phyloP scores from a whole-genome alignment of 2,329 filamentous ascomycete genomes.

The Sodiomyces alkalinus region DNA sequence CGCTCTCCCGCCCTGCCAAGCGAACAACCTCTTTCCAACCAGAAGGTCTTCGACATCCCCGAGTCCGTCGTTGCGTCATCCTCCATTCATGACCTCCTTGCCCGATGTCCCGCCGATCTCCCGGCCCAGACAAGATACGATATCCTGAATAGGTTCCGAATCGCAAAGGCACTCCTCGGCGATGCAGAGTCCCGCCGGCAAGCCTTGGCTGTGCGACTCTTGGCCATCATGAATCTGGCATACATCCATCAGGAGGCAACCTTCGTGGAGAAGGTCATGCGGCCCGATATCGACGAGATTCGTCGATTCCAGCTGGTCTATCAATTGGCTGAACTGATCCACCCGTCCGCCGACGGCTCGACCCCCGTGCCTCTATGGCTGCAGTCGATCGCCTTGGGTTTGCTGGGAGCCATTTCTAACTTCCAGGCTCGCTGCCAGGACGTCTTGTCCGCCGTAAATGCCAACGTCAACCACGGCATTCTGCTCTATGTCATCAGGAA shows the following conservation, averaged over 20 bases:
- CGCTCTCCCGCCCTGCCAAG: constrained; percentile 24
- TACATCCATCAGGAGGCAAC: constrained; percentile 72
- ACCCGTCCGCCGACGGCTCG: constrained; percentile 59
- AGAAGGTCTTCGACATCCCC: constrained; percentile 50
- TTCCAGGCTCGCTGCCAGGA: constrained; percentile 65
- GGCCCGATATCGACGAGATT: constrained; percentile 79
- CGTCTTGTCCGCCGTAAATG: constrained; percentile 78
- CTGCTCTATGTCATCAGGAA: constrained; percentile 87
- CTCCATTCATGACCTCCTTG: constrained; percentile 41
- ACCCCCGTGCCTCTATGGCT: constrained; percentile 55
- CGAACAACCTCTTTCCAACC: constrained; percentile 22
- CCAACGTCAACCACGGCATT: constrained; percentile 91
- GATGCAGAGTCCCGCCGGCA: constrained; percentile 54
- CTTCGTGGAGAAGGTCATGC: constrained; percentile 77
- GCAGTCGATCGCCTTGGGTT: constrained; percentile 66
- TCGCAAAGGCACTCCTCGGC: constrained; percentile 62
- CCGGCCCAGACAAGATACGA: constrained; percentile 68
- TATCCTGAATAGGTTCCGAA: constrained; percentile 65
- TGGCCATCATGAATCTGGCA: constrained; percentile 81
- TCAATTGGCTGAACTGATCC: constrained; percentile 82
- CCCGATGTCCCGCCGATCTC: constrained; percentile 44
- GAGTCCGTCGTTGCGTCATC: constrained; percentile 35
- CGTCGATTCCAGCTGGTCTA: constrained; percentile 79
- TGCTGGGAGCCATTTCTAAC: constrained; percentile 73
- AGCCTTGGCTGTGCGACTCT: constrained; percentile 63